A percentile compares a stretch with the other conserved stretches of the same genome.
Conservation (phyloP, 1,284 basidiomycete species). For the Wolfiporia cocos region DNA sequence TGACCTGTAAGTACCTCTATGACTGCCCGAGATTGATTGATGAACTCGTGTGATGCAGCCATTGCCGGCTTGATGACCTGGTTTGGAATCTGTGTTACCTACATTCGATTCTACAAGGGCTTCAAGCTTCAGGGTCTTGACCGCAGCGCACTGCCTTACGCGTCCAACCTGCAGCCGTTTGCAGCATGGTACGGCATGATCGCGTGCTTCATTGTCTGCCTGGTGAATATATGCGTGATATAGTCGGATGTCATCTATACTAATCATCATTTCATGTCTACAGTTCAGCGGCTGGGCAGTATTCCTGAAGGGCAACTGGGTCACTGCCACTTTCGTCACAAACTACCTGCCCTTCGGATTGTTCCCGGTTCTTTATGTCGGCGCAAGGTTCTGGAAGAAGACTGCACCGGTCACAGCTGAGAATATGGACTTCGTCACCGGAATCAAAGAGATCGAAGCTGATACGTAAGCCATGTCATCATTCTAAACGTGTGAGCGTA, state of each 20-base stretch:
- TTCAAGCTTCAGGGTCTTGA: slow-evolving; percentile 71
- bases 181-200: slow-evolving; percentile 64
- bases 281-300: slow-evolving; percentile 73
- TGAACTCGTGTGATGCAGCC: slow-evolving; percentile 31
- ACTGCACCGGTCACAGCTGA: slow-evolving; percentile 38
- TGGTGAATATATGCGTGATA: slow-evolving; percentile 41
- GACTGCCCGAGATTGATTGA: too few species aligned
- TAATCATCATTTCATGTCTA: too few species aligned
- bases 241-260: too few species aligned
- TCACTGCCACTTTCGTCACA: slow-evolving; percentile 40
- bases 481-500: background rate
- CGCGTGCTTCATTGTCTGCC: slow-evolving; percentile 54
- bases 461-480: slow-evolving; percentile 37
- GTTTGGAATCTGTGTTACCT: slow-evolving; percentile 79
- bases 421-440: slow-evolving; percentile 78
- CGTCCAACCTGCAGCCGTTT: slow-evolving; percentile 59
- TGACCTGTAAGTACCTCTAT: slow-evolving; percentile 30
- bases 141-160: slow-evolving; percentile 62
- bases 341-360: slow-evolving; percentile 75
- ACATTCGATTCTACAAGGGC: slow-evolving; percentile 77
- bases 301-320: slow-evolving; percentile 68
- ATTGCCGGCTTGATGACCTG: slow-evolving; percentile 72
- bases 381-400: slow-evolving; percentile 47
- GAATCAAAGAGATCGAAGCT: slow-evolving; percentile 69
- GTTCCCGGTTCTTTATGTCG: slow-evolving; percentile 73